phyloP scores from a whole-genome alignment of 1,139 yeast species.

The Lodderomyces margitis region DNA sequence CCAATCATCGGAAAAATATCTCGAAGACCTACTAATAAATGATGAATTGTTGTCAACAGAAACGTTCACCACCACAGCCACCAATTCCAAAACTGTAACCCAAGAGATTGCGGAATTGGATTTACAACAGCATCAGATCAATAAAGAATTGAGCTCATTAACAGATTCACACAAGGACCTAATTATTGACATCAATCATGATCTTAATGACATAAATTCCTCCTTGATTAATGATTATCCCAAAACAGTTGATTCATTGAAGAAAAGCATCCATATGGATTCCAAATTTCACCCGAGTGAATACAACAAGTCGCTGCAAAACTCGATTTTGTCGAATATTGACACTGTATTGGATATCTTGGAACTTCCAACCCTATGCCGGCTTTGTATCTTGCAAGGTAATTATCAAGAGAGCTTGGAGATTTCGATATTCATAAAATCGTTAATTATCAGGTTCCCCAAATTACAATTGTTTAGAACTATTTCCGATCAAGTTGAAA shows the following conservation, averaged over 20 bases:
- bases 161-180: conserved; percentile 40
- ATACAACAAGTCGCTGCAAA: conserved; percentile 16
- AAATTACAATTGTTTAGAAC: conserved; percentile 66
- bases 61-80: conserved; percentile 20
- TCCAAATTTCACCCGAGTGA: background rate
- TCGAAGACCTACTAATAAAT: conserved; percentile 33
- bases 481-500: conserved; percentile 54
- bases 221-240: conserved; percentile 24
- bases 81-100: background rate
- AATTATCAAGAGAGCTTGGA: conserved; percentile 89
- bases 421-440: conserved; percentile 65
- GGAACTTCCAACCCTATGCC: conserved; percentile 78
- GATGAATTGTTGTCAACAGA: conserved; percentile 45
- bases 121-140: conserved; percentile 29
- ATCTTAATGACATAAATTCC: conserved; percentile 25
- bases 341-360: conserved; percentile 74
- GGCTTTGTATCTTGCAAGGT: conserved; percentile 82
- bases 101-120: conserved; percentile 51
- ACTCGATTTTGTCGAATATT: conserved; percentile 55
- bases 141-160: conserved; percentile 30
- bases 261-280: conserved; percentile 8
- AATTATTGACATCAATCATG: conserved; percentile 38
- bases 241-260: conserved; percentile 22
- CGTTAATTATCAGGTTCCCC: conserved; percentile 69
- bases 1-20: conserved; percentile 19